phyloP scores from a whole-genome alignment of 2,329 filamentous ascomycete species.

The Fusarium guadeloupense region DNA sequence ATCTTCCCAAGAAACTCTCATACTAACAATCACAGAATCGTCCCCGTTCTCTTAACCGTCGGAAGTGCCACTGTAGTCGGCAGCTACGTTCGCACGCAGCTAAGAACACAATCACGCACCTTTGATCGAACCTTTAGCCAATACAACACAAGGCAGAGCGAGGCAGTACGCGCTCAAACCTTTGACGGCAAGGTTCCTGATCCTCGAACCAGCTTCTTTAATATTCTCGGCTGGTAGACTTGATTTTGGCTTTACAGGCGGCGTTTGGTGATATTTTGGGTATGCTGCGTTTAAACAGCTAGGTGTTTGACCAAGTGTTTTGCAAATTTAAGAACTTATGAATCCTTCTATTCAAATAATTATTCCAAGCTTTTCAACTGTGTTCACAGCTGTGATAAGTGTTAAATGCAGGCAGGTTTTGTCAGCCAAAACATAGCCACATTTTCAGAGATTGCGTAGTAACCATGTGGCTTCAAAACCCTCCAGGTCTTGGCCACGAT shows the following conservation, averaged over 20 bases:
- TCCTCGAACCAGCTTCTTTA: slow-evolving; percentile 9
- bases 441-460: too few species aligned
- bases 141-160: slow-evolving; percentile 37
- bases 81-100: slow-evolving; percentile 26
- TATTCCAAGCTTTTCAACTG: too few species aligned
- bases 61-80: slow-evolving; percentile 33
- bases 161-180: slow-evolving; percentile 22
- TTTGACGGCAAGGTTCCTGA: slow-evolving; percentile 11
- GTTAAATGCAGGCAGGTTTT: too few species aligned
- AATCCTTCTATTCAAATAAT: too few species aligned
- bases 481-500: too few species aligned
- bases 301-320: not conserved
- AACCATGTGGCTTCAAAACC: too few species aligned
- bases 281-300: not conserved
- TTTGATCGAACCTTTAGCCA: slow-evolving; percentile 39
- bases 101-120: slow-evolving; percentile 24
- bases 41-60: slow-evolving; percentile 37
- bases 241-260: slow-evolving; percentile 3
- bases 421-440: too few species aligned
- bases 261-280: slow-evolving; percentile 23
- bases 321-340: too few species aligned
- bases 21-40: slow-evolving; percentile 29
- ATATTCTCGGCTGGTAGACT: slow-evolving; percentile 21
- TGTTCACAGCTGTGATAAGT: too few species aligned
- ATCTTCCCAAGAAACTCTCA: not conserved